Percentiles rank a stretch among this genome's conserved stretches.
Conservation (phyloP, 2,329 filamentous ascomycete species). For the Phaeosphaeriaceae sp. region DNA sequence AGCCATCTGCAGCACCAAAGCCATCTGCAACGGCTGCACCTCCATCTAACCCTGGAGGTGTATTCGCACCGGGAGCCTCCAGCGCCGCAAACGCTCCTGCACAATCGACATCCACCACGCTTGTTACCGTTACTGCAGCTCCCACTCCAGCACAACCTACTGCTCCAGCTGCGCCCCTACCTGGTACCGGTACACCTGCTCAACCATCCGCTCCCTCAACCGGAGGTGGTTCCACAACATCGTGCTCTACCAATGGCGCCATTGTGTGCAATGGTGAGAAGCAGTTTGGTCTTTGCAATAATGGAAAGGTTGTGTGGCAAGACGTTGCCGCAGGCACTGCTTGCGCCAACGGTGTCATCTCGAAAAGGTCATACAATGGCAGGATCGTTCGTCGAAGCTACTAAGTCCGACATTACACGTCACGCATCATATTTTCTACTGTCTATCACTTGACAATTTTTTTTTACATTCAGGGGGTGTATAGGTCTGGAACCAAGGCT, state of each 20-base stretch:
- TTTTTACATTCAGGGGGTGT: slow-evolving; percentile 10
- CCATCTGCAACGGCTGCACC: slow-evolving; percentile 11
- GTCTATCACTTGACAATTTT: slow-evolving; percentile 7
- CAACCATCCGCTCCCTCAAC: slow-evolving; percentile 18
- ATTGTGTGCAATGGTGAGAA: slow-evolving; percentile 49
- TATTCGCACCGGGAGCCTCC: slow-evolving; percentile 42
- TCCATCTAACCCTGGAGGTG: slow-evolving; percentile 33
- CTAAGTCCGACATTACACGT: slow-evolving; percentile 4
- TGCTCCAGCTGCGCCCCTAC: slow-evolving; percentile 6
- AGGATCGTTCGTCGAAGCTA: slow-evolving; percentile 35
- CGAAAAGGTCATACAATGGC: slow-evolving; percentile 40
- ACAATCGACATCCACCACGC: slow-evolving; percentile 36
- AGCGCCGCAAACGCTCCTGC: slow-evolving; percentile 19
- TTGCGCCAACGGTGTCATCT: slow-evolving; percentile 51
- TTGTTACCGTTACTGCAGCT: slow-evolving; percentile 34
- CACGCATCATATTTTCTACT: slow-evolving; percentile 10
- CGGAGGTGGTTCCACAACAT: slow-evolving; percentile 17
- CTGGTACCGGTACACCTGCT: slow-evolving; percentile 14
- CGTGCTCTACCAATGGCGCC: slow-evolving; percentile 44
- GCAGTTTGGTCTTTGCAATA: slow-evolving; percentile 53
- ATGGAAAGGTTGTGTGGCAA: slow-evolving; percentile 50
- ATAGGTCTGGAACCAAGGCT: slow-evolving; percentile 18
- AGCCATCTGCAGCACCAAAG: neutral
- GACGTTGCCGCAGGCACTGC: slow-evolving; percentile 53
- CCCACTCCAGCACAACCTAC: slow-evolving; percentile 22